Evolutionary conservation across 768 basidiomycete genomes (phyloP).

Genomic region (Nevesoporus exiguus): DNA sequence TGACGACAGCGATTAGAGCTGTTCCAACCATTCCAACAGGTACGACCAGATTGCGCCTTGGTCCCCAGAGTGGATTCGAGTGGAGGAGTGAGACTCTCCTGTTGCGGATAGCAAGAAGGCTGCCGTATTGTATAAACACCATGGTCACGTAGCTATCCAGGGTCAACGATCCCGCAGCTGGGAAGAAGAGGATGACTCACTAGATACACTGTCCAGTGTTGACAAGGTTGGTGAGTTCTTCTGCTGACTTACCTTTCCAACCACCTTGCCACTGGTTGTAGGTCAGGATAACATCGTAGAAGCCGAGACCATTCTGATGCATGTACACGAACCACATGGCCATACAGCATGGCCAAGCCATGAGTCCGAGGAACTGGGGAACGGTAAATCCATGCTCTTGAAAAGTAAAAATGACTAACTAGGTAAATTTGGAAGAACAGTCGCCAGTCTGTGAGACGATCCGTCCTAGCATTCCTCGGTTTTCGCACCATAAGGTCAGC

Average conservation of each 20-base stretch:
- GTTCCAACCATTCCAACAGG: constrained; percentile 39
- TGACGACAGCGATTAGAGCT: constrained; percentile 40
- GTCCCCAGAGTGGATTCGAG: constrained; percentile 46
- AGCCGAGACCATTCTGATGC: constrained; percentile 36
- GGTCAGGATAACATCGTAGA: constrained; percentile 38
- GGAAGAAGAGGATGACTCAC: constrained; percentile 25
- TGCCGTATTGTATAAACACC: constrained; percentile 45
- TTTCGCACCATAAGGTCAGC: constrained; percentile 46
- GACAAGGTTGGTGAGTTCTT: constrained; percentile 35
- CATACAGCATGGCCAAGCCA: constrained; percentile 47
- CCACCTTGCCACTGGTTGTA: constrained; percentile 40
- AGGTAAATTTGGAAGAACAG: constrained; percentile 48
- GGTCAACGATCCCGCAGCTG: background rate
- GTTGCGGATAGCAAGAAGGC: constrained; percentile 42
- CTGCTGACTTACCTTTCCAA: constrained; percentile 32
- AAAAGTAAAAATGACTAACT: constrained; percentile 26
- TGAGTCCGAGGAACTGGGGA: constrained; percentile 40
- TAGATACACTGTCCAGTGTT: constrained; percentile 44
- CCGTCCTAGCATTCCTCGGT: constrained; percentile 47
- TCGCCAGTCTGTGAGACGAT: constrained; percentile 48
- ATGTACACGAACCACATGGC: constrained; percentile 40
- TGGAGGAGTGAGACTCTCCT: constrained; percentile 41
- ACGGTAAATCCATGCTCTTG: constrained; percentile 1
- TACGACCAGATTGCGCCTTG: constrained; percentile 41
- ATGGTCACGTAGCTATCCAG: constrained; percentile 43